Conservation (phyloP, 1,139 yeast genomes). For the Saccharomyces hybrid region DNA sequence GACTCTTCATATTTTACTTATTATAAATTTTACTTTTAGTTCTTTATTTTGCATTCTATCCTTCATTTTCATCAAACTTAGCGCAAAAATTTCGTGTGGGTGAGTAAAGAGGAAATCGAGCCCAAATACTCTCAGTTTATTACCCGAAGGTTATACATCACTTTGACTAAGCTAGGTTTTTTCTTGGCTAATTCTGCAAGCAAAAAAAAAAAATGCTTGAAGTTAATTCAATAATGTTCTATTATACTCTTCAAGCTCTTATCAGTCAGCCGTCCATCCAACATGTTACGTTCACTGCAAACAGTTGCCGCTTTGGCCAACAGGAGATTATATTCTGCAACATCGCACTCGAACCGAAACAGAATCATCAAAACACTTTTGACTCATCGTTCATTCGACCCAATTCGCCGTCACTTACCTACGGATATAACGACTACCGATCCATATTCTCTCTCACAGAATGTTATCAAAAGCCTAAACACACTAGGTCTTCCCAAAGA, state of each 20-base stretch:
- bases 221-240: neutral
- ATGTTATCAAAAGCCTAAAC: slow-evolving; percentile 10
- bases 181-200: no score
- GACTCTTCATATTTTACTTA: neutral
- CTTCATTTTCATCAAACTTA: no score
- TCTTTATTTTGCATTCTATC: no score
- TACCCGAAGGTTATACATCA: no score
- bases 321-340: neutral
- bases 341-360: neutral
- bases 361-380: slow-evolving; percentile 7
- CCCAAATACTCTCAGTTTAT: no score
- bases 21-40: no score
- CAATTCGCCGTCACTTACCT: slow-evolving; percentile 13
- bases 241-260: neutral
- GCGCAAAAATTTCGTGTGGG: no score
- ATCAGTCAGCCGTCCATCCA: neutral
- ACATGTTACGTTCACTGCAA: neutral
- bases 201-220: neutral
- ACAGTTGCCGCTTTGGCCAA: neutral
- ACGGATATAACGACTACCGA: slow-evolving; percentile 6
- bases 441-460: slow-evolving; percentile 18
- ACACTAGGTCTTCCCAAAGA: slow-evolving; percentile 6
- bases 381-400: slow-evolving; percentile 13
- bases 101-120: no score
- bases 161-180: no score